Conservation (phyloP, 805 yeast genomes). For the Citeromyces nyonsensis region DNA sequence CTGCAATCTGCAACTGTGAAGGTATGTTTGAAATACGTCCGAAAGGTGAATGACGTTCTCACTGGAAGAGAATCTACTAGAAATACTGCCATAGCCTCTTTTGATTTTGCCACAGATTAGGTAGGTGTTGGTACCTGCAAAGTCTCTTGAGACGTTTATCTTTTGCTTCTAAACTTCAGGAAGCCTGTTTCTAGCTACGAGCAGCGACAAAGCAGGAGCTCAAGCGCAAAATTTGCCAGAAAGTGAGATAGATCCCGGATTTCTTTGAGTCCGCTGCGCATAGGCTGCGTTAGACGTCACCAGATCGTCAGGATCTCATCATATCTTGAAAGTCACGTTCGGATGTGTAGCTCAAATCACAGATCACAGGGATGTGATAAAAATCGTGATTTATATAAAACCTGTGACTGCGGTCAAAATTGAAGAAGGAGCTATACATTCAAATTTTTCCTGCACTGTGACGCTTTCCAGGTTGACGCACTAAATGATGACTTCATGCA, state of each 20-base stretch:
- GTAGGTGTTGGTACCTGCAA: slow-evolving; percentile 70
- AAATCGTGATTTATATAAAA: no score
- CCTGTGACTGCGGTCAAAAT: no score
- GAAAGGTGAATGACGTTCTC: slow-evolving; percentile 50
- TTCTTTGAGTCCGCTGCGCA: no score
- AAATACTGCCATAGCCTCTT: slow-evolving; percentile 61
- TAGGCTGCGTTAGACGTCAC: no score
- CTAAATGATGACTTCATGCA: no score
- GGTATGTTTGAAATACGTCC: slow-evolving; percentile 64
- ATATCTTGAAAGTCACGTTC: no score
- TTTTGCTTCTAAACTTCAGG: slow-evolving; percentile 69
- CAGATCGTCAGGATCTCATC: no score
- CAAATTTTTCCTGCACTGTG: no score
- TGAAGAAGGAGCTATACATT: no score
- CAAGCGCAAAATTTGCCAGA: slow-evolving; percentile 57
- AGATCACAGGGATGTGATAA: no score
- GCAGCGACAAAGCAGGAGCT: slow-evolving; percentile 64
- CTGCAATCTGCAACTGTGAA: slow-evolving; percentile 57
- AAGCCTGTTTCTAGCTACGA: slow-evolving; percentile 74
- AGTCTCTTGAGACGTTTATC: slow-evolving; percentile 63
- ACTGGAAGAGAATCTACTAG: slow-evolving; percentile 78
- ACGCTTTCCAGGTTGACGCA: no score
- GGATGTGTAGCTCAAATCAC: no score
- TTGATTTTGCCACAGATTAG: slow-evolving; percentile 62
- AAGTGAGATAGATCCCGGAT: slow-evolving; percentile 70